Evolutionary conservation across 1,284 basidiomycete genomes (phyloP).

Genomic region (Rhodotorula mucilaginosa): DNA sequence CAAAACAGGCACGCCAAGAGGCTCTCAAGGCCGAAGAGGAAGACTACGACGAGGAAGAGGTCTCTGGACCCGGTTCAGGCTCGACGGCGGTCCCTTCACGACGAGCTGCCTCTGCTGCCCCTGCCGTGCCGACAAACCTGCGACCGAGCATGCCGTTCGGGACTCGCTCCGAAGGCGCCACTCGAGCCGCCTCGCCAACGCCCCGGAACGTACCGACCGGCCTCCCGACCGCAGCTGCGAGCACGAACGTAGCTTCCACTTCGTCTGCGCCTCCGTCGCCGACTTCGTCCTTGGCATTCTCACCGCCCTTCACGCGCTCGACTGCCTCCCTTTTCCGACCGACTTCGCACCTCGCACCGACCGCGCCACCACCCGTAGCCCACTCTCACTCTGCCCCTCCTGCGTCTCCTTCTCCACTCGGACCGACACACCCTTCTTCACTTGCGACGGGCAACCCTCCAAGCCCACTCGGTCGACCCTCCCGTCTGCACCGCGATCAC

Average conservation of each 20-base stretch:
- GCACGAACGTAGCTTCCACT: background rate
- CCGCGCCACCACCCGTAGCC: background rate
- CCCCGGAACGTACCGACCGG: background rate
- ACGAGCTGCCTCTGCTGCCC: slow-evolving; percentile 22
- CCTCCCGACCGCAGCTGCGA: background rate
- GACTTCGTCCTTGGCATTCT: slow-evolving; percentile 4
- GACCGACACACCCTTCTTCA: background rate
- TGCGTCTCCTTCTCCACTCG: background rate
- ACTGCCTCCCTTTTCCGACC: background rate
- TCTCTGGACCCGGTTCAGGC: background rate
- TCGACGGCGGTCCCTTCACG: slow-evolving; percentile 13
- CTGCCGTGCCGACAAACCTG: slow-evolving; percentile 9
- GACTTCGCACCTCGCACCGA: background rate
- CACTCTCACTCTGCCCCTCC: background rate
- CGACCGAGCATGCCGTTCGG: slow-evolving; percentile 16
- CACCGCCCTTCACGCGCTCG: slow-evolving; percentile 7
- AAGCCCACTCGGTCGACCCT: slow-evolving; percentile 1
- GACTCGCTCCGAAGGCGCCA: background rate
- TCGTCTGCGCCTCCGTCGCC: slow-evolving; percentile 12
- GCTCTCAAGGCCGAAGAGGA: slow-evolving; percentile 40
- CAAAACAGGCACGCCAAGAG: slow-evolving; percentile 33
- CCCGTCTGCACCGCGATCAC: background rate
- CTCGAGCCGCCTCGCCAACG: slow-evolving; percentile 17
- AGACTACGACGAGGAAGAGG: slow-evolving; percentile 36
- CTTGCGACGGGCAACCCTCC: background rate